Evolutionary conservation across 2,329 filamentous ascomycete genomes (phyloP), one percentile per base, ranked within the genome.

Genomic region (Phaeosphaeriaceae sp.): DNA sequence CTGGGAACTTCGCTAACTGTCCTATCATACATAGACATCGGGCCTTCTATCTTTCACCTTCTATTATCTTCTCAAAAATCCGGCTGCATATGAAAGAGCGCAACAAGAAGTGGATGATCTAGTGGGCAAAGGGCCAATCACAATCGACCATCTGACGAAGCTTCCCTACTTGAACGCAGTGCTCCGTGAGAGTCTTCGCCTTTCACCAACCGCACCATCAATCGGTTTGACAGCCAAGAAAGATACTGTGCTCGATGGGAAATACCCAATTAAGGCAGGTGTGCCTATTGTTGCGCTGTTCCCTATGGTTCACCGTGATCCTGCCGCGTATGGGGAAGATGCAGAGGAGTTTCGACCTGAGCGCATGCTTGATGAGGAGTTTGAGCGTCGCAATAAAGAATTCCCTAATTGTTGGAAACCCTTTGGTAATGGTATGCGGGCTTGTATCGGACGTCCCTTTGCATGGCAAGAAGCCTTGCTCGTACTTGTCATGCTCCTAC

Each of bases 141-240:
- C 67, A 0, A 64, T 78, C 39, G 77, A 78, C 6, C 81, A 85
- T 59, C 64, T 86, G 1, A 59, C 74, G 0, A 77, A 78, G 54
- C 74, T 86, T 2, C 71, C 75, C 9, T 86, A 84, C 63, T 58
- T 85, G 38, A 79, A 81, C 45, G 83, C 77, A 6, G 64, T 84
- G 20, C 66, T 85, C 20, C 77, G 79, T 42, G 80, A 52, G 82
- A 85, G 63, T 76, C 81, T 86, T 6, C 80, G 83, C 0, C 76
- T 86, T 2, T 78, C 78, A 0, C 79, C 77, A 26, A 77, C 82
- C 0, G 81, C 83, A 0, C 81, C 82, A 1, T 77, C 79, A 0
- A 82, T 84, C 72, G 51, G 47, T 2, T 46, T 73, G 6, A 58
- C 60, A 5, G 63, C 72, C 0, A 71, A 71, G 2, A 56, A 73